Evolutionary conservation across 805 yeast species (phyloP), one percentile per base, ranked within the genome.

Genomic region (Metschnikowia proteae): DNA sequence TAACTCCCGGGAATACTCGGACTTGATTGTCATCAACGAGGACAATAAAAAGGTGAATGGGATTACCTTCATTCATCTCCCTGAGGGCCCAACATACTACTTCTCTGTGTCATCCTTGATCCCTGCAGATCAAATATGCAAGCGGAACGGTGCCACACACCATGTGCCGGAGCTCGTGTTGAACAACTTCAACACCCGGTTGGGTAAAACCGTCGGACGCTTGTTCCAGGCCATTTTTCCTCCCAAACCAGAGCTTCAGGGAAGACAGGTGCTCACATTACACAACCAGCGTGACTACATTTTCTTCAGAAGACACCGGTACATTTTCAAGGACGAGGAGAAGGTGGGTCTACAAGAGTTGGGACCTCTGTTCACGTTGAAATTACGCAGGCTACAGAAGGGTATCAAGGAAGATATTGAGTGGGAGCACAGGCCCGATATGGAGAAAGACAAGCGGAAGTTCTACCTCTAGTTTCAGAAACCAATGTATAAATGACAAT

Each of bases 221-320:
- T 69, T 94, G 53, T 94, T 94, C 71, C 97, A 91, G 66, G 82
- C 96, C 1, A 73, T 94, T 37, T 89, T 92, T 69, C 99, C 99
- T 7, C 91, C 87, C 51, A 79, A 80, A 51, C 99, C 99, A 1
- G 97, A 94, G 62, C 81, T 94, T 58, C 86, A 87, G 65, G 99
- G 99, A 28, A 80, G 99, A 60, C 97, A 94, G 65, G 99, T 89
- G 39, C 85, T 94, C 28, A 94, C 99, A 0, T 70, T 94, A 63
- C 99, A 94, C 66, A 94, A 94, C 65, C 99, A 94, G 66, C 79
- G 99, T 74, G 99, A 94, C 66, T 94, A 78, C 65, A 87, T 94
- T 38, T 94, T 94, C 61, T 92, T 94, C 76, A 80, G 99, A 71
- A 82, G 97, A 70, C 99, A 94, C 64, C 80, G 99, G 60, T 94